Base-by-base conservation (phyloP, 2,329 filamentous ascomycete species). In the Fusarium veterinarium region DNA sequence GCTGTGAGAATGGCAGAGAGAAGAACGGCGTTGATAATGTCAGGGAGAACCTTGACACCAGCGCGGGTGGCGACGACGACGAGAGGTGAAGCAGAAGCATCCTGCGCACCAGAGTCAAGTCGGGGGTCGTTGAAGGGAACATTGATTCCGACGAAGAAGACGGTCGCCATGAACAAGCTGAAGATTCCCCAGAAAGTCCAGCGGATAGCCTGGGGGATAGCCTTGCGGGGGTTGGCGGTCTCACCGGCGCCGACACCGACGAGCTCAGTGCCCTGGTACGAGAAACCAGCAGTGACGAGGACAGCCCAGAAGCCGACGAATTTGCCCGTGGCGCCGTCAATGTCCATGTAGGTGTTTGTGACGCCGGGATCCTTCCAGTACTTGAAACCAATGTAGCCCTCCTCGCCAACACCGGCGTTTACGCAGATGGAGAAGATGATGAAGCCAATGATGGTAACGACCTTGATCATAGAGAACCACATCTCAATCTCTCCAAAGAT, bases 231-330 rank as follows among this genome's bases (percentile, higher is more conserved):
- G 78, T 94, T 90, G 52, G 88, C 87, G 12, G 91, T 92, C 83
- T 95, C 93, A 67, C 92, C 93, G 8, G 93, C 93, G n/a, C 91
- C 92, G 52, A 95, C 90, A 69, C 91, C 93, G 13, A 94, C 92
- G 20, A 94, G 87, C 82, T 95, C 93, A 5, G 92, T 90, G 45
- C 93, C 93, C 80, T 92, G 91, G 81, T 89, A 93, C 25, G 88
- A 88, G 79, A 93, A 92, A n/a, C 88, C 89, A 28, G 91, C 91
- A 58, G 90, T 90, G 72, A 93, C 88, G 44, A 93, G 83, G 20
- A 91, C 90, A 37, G 89, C 86, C 90, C 91, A 92, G 83, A 93
- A 92, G 16, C 89, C 90, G 57, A 92, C 87, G 69, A 92, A 92
- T 79, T 89, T 89, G 48, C 89, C 90, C 4, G 85, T 83, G 28